Evolutionary conservation across 2,329 filamentous ascomycete genomes (phyloP).

Genomic region (Epichloe bromicola): DNA sequence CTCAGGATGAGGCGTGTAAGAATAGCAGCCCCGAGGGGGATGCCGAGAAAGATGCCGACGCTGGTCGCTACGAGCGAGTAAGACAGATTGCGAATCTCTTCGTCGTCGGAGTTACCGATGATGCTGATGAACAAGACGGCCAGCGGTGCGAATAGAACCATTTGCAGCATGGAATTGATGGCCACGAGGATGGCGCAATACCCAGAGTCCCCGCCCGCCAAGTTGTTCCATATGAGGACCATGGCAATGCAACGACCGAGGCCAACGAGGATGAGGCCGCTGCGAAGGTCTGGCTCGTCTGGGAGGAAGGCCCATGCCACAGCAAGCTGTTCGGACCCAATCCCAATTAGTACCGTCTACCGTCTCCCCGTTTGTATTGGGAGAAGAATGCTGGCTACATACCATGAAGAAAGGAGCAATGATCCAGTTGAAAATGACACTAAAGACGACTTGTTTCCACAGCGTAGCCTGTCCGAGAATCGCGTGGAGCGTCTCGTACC

Average conservation of each 20-base stretch:
- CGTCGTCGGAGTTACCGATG: constrained; percentile 36
- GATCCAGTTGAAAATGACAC: constrained; percentile 70
- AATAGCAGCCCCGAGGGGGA: constrained; percentile 68
- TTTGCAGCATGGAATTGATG: constrained; percentile 62
- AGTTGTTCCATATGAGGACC: constrained; percentile 60
- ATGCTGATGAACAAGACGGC: constrained; percentile 58
- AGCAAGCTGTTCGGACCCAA: constrained; percentile 33
- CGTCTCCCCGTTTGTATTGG: neutral
- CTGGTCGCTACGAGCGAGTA: constrained; percentile 64
- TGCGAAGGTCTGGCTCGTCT: constrained; percentile 41
- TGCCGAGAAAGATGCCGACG: constrained; percentile 74
- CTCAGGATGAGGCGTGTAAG: constrained; percentile 57
- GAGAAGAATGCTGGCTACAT: constrained; percentile 6
- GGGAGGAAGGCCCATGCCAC: constrained; percentile 58
- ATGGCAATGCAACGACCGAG: constrained; percentile 81
- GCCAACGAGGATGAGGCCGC: constrained; percentile 69
- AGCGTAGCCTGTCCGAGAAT: constrained; percentile 47
- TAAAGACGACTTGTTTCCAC: constrained; percentile 72
- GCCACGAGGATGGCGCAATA: constrained; percentile 76
- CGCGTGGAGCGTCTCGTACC: constrained; percentile 60
- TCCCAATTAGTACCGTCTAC: neutral
- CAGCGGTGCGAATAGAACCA: constrained; percentile 58
- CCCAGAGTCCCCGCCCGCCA: constrained; percentile 61
- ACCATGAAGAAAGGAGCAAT: constrained; percentile 75
- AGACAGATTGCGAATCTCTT: constrained; percentile 23